These are phyloP conservation scores for Ogataea dorogensis DNA, from an alignment of 805 yeast species.

Conservation along the genomic window DNA sequence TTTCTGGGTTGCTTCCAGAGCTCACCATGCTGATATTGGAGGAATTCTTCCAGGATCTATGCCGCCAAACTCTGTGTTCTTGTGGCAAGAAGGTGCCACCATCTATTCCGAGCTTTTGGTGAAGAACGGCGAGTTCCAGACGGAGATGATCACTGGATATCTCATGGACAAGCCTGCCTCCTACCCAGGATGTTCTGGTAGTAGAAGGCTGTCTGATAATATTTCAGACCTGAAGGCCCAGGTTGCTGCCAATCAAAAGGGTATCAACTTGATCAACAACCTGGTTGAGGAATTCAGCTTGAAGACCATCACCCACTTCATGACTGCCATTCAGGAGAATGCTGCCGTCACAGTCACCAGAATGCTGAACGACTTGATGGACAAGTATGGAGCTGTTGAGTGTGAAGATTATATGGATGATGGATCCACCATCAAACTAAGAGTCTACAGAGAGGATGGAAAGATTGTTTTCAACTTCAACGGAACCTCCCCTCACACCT, in stretches of 20 bases:
- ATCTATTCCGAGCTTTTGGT: slow-evolving; percentile 54
- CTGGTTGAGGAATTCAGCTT: slow-evolving; percentile 64
- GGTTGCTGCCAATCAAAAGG: slow-evolving; percentile 85
- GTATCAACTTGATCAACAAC: slow-evolving; percentile 60
- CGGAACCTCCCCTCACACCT: slow-evolving; percentile 84
- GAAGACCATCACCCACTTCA: slow-evolving; percentile 61
- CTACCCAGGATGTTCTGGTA: slow-evolving; percentile 85
- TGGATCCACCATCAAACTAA: slow-evolving; percentile 63
- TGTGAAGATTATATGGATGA: slow-evolving; percentile 77
- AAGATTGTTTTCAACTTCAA: slow-evolving; percentile 76
- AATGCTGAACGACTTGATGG: slow-evolving; percentile 45
- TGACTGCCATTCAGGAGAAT: slow-evolving; percentile 78
- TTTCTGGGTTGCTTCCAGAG: slow-evolving; percentile 56
- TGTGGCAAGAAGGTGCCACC: slow-evolving; percentile 56
- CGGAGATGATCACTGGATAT: slow-evolving; percentile 45
- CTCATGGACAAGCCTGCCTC: slow-evolving; percentile 73
- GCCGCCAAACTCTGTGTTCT: slow-evolving; percentile 78
- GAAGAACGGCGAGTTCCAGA: slow-evolving; percentile 45
- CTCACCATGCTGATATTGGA: slow-evolving; percentile 63
- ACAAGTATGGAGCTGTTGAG: slow-evolving; percentile 43
- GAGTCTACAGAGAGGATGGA: slow-evolving; percentile 47
- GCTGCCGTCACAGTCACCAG: slow-evolving; percentile 68
- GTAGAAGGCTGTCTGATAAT: slow-evolving; percentile 80
- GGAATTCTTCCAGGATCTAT: slow-evolving; percentile 68
- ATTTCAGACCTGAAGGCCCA: slow-evolving; percentile 83